phyloP scores from a whole-genome alignment of 805 yeast species.

The Cyberlindnera maclurae region DNA sequence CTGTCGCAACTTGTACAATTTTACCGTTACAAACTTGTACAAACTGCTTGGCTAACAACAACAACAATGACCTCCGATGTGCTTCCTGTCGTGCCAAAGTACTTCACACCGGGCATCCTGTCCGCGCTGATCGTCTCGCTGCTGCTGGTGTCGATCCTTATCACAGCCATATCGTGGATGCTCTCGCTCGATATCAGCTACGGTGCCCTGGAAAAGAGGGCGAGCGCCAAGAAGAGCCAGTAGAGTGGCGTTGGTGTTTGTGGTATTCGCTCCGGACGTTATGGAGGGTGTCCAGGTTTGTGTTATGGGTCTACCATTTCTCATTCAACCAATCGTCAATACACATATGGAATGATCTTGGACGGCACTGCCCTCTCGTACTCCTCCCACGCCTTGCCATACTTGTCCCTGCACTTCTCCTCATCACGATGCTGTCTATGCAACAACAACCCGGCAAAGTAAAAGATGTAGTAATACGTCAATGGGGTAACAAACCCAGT shows the following conservation, averaged over 20 bases:
- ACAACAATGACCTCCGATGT: too few relatives aligned
- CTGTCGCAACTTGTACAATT: too few relatives aligned
- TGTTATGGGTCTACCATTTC: not conserved
- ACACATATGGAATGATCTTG: slow-evolving; percentile 83
- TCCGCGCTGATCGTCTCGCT: slow-evolving; percentile 64
- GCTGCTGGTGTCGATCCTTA: slow-evolving; percentile 49
- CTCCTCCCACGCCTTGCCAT: slow-evolving; percentile 79
- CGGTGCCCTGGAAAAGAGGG: slow-evolving; percentile 69
- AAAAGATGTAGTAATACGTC: slow-evolving; percentile 81
- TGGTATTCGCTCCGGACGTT: too few relatives aligned
- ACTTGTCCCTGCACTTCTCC: slow-evolving; percentile 79
- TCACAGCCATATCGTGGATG: slow-evolving; percentile 66
- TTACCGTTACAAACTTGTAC: too few relatives aligned
- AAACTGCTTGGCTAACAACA: too few relatives aligned
- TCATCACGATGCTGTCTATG: slow-evolving; percentile 93
- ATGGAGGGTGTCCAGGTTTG: too few relatives aligned
- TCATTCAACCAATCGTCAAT: slow-evolving; percentile 32
- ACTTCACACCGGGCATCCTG: slow-evolving; percentile 76
- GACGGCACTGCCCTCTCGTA: slow-evolving; percentile 80
- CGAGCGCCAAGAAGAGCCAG: slow-evolving; percentile 36
- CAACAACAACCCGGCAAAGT: slow-evolving; percentile 72
- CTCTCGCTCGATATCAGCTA: slow-evolving; percentile 68
- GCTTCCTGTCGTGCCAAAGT: slow-evolving; percentile 28
- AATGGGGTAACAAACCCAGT: slow-evolving; percentile 77
- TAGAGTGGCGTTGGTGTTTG: slow-evolving; percentile 1